These are phyloP conservation scores for Xanthoconium purpureum DNA, from an alignment of 768 basidiomycete species.

Conservation along the genomic window DNA sequence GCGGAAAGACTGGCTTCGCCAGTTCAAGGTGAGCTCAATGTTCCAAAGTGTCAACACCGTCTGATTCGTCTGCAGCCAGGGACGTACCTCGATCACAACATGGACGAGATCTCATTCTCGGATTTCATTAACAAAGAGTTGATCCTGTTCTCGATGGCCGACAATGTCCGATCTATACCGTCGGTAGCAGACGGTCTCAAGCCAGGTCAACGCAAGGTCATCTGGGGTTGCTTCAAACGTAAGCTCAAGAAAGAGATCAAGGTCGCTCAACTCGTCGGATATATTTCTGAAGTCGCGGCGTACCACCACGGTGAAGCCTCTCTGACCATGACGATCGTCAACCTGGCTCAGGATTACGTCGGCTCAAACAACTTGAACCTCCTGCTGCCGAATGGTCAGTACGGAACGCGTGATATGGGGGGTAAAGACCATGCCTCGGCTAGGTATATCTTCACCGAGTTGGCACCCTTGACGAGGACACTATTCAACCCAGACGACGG, in stretches of 20 bases:
- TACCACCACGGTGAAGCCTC: slow-evolving; percentile 97
- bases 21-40: slow-evolving; percentile 64
- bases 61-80: slow-evolving; percentile 62
- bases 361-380: slow-evolving; percentile 95
- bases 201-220: slow-evolving; percentile 95
- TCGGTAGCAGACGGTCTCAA: slow-evolving; percentile 92
- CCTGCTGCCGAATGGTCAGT: slow-evolving; percentile 87
- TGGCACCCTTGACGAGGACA: slow-evolving; percentile 67
- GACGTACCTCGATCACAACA: slow-evolving; percentile 87
- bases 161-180: slow-evolving; percentile 97
- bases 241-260: slow-evolving; percentile 92
- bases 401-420: slow-evolving; percentile 88
- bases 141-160: slow-evolving; percentile 98
- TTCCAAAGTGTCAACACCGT: neutral
- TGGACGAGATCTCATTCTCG: slow-evolving; percentile 79
- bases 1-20: slow-evolving; percentile 95
- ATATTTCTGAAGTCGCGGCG: slow-evolving; percentile 87
- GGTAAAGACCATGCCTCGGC: slow-evolving; percentile 97
- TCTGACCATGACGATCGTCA: slow-evolving; percentile 86
- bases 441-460: slow-evolving; percentile 91
- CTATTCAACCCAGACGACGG: slow-evolving; percentile 86
- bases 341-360: slow-evolving; percentile 90
- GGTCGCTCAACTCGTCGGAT: slow-evolving; percentile 94
- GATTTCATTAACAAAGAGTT: slow-evolving; percentile 99
- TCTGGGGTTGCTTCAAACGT: slow-evolving; percentile 94